phyloP scores from a whole-genome alignment of 2,329 filamentous ascomycete genomes.

The Aspergillus fijiensis region DNA sequence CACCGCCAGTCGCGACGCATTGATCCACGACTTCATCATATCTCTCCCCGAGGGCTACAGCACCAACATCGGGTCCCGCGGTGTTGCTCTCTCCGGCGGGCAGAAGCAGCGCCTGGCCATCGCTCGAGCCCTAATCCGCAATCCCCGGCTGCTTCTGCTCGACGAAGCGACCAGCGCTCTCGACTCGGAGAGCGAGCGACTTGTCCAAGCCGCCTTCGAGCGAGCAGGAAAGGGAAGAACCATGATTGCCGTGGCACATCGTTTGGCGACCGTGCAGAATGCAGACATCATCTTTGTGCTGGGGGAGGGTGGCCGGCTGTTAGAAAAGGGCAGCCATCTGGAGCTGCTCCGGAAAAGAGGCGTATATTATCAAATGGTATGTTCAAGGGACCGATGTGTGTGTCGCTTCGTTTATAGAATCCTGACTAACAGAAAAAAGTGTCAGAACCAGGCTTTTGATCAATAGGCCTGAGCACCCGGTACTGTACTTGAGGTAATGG shows the following conservation, averaged over 20 bases:
- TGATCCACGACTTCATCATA: conserved; percentile 55
- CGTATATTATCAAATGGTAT: no score
- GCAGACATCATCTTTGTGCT: conserved; percentile 80
- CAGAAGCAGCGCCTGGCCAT: conserved; percentile 59
- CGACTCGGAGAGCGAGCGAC: conserved; percentile 65
- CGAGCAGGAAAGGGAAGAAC: conserved; percentile 58
- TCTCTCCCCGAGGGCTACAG: conserved; percentile 53
- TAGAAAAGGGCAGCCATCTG: conserved; percentile 60
- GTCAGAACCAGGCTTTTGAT: no score
- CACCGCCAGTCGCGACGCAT: conserved; percentile 51
- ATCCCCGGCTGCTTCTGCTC: conserved; percentile 54
- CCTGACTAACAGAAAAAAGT: no score
- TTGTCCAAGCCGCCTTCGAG: conserved; percentile 70
- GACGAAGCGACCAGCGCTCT: conserved; percentile 62
- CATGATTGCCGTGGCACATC: conserved; percentile 74
- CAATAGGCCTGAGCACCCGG: no score
- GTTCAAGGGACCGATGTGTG: no score
- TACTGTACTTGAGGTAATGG: no score
- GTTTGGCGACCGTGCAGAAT: conserved; percentile 74
- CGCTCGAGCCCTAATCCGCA: conserved; percentile 54
- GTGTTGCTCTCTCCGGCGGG: conserved; percentile 52
- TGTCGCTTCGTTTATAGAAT: no score
- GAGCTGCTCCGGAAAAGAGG: conserved; percentile 50
- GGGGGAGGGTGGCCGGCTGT: conserved; percentile 58
- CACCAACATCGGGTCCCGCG: conserved; percentile 52